These are phyloP conservation scores for Gossypium schwendimanii DNA, from an alignment of 441 rosid species.

Conservation along the genomic window DNA sequence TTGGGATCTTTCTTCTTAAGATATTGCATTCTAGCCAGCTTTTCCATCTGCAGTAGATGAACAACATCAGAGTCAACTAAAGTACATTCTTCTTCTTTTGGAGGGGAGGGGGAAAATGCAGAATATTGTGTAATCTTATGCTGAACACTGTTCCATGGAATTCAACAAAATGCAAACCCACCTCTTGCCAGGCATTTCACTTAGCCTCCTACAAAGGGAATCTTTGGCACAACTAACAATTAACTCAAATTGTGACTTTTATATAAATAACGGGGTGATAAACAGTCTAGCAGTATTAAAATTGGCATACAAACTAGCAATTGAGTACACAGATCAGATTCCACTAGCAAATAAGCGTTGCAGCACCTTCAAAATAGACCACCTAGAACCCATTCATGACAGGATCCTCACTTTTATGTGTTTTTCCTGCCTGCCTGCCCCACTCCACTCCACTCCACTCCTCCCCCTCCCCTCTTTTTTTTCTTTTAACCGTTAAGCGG, in stretches of 20 bases:
- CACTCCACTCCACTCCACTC: background rate
- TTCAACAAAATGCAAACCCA: conserved; percentile 2
- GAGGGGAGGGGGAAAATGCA: background rate
- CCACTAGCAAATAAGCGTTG: background rate
- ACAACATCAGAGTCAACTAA: conserved; percentile 14
- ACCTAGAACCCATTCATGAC: background rate
- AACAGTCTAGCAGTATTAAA: background rate
- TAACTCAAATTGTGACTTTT: background rate
- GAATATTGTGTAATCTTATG: background rate
- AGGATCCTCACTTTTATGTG: background rate
- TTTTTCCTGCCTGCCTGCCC: background rate
- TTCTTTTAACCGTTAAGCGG: background rate
- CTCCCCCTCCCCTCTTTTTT: background rate
- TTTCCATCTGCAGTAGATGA: conserved; percentile 67
- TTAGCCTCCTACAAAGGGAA: background rate
- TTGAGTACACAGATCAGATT: background rate
- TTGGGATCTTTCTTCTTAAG: conserved; percentile 81
- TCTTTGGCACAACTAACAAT: background rate
- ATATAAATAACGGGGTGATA: background rate
- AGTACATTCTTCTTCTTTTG: background rate
- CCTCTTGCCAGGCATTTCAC: background rate
- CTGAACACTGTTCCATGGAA: background rate
- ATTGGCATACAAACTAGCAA: background rate
- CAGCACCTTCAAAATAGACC: background rate
- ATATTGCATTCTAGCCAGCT: conserved; percentile 72